phyloP scores from a whole-genome alignment of 345 rosid species.

The Eucalyptus urophylla region DNA sequence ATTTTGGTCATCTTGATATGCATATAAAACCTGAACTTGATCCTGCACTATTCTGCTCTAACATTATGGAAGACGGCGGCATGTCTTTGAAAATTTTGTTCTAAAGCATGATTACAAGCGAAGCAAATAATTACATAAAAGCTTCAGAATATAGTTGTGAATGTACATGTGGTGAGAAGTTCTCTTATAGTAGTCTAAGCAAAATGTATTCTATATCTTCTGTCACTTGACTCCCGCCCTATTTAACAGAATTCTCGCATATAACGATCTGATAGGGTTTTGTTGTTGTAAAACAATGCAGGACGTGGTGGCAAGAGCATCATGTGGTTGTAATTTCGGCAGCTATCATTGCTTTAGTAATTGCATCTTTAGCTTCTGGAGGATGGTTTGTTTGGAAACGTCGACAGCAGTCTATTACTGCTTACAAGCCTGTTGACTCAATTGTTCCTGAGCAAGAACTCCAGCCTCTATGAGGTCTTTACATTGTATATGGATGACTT shows the following conservation, averaged over 20 bases:
- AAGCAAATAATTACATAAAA: not conserved
- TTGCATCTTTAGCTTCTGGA: conserved; percentile 24
- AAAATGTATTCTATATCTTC: not conserved
- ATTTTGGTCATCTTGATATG: not conserved
- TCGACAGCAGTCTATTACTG: conserved; percentile 14
- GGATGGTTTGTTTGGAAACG: conserved; percentile 35
- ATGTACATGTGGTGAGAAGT: not conserved
- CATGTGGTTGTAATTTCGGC: conserved; percentile 4
- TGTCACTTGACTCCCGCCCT: not conserved
- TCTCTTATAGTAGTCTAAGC: not conserved
- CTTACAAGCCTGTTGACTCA: conserved; percentile 43
- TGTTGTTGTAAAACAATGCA: conserved; percentile 11
- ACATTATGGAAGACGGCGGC: not conserved
- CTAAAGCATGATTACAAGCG: not conserved
- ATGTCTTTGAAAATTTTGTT: not conserved
- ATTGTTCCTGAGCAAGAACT: conserved; percentile 49
- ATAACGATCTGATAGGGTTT: not conserved
- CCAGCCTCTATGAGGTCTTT: conserved; percentile 26
- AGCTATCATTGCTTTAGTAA: not conserved
- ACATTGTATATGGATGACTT: not conserved
- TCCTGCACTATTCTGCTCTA: not conserved
- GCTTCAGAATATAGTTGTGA: not conserved
- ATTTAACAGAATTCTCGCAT: not conserved
- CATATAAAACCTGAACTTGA: not conserved
- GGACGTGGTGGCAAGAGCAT: conserved; percentile 52